phyloP scores from a whole-genome alignment of 306 rosid species.

The Vigna mungo region DNA sequence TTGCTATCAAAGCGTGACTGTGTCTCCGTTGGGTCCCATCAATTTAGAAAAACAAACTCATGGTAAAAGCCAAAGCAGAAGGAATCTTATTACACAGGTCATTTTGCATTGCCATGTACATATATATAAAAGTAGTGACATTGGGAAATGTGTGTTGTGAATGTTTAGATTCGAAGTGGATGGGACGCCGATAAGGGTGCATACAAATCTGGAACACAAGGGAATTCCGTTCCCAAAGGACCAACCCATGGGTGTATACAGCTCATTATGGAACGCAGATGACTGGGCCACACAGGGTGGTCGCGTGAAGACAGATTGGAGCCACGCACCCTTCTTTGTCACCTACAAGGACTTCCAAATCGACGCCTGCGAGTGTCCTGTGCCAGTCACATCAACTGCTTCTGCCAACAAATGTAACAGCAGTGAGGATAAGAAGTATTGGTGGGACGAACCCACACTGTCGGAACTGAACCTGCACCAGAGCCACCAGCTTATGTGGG shows the following conservation, averaged over 20 bases:
- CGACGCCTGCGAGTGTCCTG: constrained; percentile 68
- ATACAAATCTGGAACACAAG: constrained; percentile 77
- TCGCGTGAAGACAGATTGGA: constrained; percentile 92
- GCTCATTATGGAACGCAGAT: constrained; percentile 96
- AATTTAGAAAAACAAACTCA: not conserved
- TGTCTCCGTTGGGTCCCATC: not conserved
- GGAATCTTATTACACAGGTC: constrained; percentile 42
- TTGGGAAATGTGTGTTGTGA: not conserved
- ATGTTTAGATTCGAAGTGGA: constrained; percentile 73
- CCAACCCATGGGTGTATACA: constrained; percentile 93
- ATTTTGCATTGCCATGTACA: too few relatives aligned
- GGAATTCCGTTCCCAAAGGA: constrained; percentile 85
- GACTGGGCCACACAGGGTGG: constrained; percentile 99
- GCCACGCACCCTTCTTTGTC: constrained; percentile 83
- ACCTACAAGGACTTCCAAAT: constrained; percentile 75
- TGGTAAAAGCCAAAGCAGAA: constrained; percentile 4
- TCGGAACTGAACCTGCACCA: constrained; percentile 77
- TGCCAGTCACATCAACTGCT: constrained; percentile 43
- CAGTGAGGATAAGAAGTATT: constrained; percentile 62
- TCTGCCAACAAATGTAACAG: constrained; percentile 64
- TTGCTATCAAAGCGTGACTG: constrained; percentile 12
- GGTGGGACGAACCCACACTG: constrained; percentile 90
- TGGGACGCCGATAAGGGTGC: constrained; percentile 86
- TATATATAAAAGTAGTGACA: not conserved
- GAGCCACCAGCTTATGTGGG: constrained; percentile 94